phyloP scores from a whole-genome alignment of 352 stramenopile species.

The Achlya hypogyna region DNA sequence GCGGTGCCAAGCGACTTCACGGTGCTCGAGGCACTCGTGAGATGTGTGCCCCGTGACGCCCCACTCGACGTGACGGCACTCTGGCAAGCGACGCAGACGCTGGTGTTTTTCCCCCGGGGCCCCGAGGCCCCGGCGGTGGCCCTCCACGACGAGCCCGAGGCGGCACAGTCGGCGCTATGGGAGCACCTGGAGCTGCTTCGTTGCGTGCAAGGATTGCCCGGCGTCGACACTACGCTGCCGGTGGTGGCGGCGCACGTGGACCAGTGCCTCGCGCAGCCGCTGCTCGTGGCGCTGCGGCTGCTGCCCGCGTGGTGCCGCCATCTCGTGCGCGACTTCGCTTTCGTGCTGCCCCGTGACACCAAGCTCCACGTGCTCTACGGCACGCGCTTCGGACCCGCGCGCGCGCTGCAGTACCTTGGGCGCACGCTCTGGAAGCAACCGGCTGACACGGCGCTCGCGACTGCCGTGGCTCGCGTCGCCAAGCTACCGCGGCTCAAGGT shows the following conservation, averaged over 20 bases:
- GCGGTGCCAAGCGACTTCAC: constrained; percentile 35
- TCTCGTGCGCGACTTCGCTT: constrained; percentile 44
- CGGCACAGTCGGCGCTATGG: neutral
- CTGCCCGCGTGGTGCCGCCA: constrained; percentile 48
- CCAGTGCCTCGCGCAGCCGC: constrained; percentile 35
- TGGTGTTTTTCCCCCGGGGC: neutral
- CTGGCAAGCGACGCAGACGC: neutral
- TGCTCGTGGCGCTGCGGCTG: constrained; percentile 52
- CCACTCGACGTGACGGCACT: neutral
- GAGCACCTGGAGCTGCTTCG: neutral
- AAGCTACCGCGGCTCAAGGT: constrained; percentile 72
- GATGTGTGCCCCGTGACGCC: neutral
- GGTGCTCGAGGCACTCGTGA: constrained; percentile 55
- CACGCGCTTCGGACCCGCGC: constrained; percentile 51
- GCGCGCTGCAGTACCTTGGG: constrained; percentile 60
- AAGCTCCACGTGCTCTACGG: constrained; percentile 57
- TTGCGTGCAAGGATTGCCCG: neutral
- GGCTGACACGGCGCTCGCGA: constrained; percentile 34
- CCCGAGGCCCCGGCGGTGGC: neutral
- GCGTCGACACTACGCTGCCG: neutral
- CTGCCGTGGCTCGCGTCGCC: constrained; percentile 41
- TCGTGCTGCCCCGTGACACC: constrained; percentile 58
- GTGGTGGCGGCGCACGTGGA: neutral
- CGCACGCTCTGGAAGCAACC: constrained; percentile 55
- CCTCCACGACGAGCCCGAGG: neutral